Percentiles rank a stretch among this genome's conserved stretches.
Evolutionary conservation across 2,329 filamentous ascomycete genomes (phyloP).

Genomic region (Cryphonectria japonica): DNA sequence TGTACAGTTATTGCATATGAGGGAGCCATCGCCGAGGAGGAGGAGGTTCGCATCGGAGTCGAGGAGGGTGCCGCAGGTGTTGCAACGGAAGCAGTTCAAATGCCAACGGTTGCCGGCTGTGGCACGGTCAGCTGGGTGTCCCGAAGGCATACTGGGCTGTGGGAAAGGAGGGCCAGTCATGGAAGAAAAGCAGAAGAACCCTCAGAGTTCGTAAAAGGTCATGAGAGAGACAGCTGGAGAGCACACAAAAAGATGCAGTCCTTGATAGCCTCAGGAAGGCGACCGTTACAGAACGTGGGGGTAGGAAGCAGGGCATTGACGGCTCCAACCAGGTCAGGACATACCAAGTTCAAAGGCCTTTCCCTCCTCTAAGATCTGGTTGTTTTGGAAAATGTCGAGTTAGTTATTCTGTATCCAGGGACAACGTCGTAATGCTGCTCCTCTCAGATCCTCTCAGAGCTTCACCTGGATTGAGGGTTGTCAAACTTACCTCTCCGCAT

Average conservation of each 20-base stretch:
- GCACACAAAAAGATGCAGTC: conserved; percentile 6
- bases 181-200: neutral
- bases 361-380: conserved; percentile 93
- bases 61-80: conserved; percentile 91
- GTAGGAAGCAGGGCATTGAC: conserved; percentile 4
- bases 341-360: conserved; percentile 96
- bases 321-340: conserved; percentile 36
- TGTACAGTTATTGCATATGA: conserved; percentile 99
- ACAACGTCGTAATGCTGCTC: conserved; percentile 36
- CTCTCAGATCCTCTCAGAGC: neutral
- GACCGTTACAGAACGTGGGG: conserved; percentile 3
- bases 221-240: conserved; percentile 9
- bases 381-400: conserved; percentile 7
- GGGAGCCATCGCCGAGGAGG: conserved; percentile 92
- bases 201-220: neutral
- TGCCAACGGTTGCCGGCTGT: conserved; percentile 96
- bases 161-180: conserved; percentile 24
- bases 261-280: neutral
- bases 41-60: conserved; percentile 98
- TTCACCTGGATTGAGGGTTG: neutral
- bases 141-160: conserved; percentile 30
- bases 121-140: conserved; percentile 31
- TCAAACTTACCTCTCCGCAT: conserved; percentile 76
- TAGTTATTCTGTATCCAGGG: conserved; percentile 20
- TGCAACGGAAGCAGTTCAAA: conserved; percentile 97